Base-by-base conservation (phyloP, 202 grass and related monocot species). In the Eragrostis tef region DNA sequence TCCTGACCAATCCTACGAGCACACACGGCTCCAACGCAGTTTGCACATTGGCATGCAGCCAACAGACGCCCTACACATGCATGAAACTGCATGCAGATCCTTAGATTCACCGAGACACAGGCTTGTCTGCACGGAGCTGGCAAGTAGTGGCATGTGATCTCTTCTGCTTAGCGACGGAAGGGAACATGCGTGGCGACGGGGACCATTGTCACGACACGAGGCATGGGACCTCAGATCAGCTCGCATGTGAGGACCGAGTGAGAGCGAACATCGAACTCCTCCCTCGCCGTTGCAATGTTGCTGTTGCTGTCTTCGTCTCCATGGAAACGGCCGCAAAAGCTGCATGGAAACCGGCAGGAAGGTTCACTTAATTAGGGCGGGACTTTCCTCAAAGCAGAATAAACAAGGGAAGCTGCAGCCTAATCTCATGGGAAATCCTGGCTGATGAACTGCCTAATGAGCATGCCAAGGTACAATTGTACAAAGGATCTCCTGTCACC, bases 261-360 rank as follows among this genome's bases (percentile, higher is more conserved):
- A 7, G 42, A 29, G 8, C 16, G 9, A 25, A 17, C 34, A 39
- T 5, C 4, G 2, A 39, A 39, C 34, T 5, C 34, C 34, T 39
- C 34, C 34, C 34, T 39, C 6, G 34, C 34, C 4, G 34, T 39
- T 39, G 34, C 5, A 27, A 0, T 27, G 73, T 25, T 48, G 54
- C 11, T 58, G 19, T 26, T 36, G 6, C 42, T 44, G 45, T 58
- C 26, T 58, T 68, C 59, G 76, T 50, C 50, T 25, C 70, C 71
- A 17, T 61, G n/a, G 77, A 68, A 75, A 75, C 62, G 62, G 70
- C 43, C 70, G 4, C 53, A 65, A 59, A 80, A 85, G 83, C 67
- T 79, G 67, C 75, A 21, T 3, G 60, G 61, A 81, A 81, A 86
- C 29, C 62, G 5, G 63, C 62, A 22, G 10, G 53, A 68, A 79